These are phyloP conservation scores for Graphiopsis chlorocephala DNA, from an alignment of 2,329 filamentous ascomycete genomes.

Conservation along the genomic window DNA sequence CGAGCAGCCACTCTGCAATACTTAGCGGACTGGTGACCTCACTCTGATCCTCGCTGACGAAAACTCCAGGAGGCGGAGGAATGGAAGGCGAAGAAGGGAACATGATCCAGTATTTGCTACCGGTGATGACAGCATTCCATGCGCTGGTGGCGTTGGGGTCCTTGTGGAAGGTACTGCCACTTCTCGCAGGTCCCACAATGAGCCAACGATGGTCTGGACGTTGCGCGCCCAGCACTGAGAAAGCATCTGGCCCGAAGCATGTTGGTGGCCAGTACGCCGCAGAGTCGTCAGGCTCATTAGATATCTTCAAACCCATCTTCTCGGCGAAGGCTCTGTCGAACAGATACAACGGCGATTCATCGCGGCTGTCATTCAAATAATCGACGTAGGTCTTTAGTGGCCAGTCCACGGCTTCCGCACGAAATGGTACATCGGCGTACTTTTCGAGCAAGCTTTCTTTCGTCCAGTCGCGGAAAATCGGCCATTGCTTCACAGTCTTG, in stretches of 20 bases:
- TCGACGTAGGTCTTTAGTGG: slow-evolving; percentile 72
- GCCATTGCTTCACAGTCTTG: slow-evolving; percentile 76
- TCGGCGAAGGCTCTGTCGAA: slow-evolving; percentile 85
- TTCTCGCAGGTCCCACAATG: slow-evolving; percentile 81
- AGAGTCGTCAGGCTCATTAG: slow-evolving; percentile 35
- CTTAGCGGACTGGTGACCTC: slow-evolving; percentile 92
- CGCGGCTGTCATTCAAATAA: slow-evolving; percentile 76
- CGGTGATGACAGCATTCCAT: slow-evolving; percentile 90
- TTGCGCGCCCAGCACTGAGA: slow-evolving; percentile 71
- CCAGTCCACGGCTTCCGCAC: slow-evolving; percentile 94
- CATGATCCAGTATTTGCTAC: slow-evolving; percentile 98
- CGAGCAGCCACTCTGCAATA: slow-evolving; percentile 93
- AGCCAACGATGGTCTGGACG: slow-evolving; percentile 89
- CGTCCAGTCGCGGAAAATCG: slow-evolving; percentile 71
- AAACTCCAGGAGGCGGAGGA: slow-evolving; percentile 79
- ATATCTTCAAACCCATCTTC: slow-evolving; percentile 72
- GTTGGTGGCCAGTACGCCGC: slow-evolving; percentile 73
- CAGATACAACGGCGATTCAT: slow-evolving; percentile 89
- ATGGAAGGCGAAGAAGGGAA: slow-evolving; percentile 68
- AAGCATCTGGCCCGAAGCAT: slow-evolving; percentile 84
- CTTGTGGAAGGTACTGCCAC: slow-evolving; percentile 94
- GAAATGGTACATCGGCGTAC: slow-evolving; percentile 68
- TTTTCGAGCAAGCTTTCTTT: slow-evolving; percentile 62
- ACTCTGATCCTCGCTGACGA: slow-evolving; percentile 81
- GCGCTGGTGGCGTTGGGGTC: slow-evolving; percentile 70